A percentile compares a stretch with the other conserved stretches of the same genome.
phyloP scores from a whole-genome alignment of 192 early-diverging fungal genomes.

The Irineochytrium annulatum region DNA sequence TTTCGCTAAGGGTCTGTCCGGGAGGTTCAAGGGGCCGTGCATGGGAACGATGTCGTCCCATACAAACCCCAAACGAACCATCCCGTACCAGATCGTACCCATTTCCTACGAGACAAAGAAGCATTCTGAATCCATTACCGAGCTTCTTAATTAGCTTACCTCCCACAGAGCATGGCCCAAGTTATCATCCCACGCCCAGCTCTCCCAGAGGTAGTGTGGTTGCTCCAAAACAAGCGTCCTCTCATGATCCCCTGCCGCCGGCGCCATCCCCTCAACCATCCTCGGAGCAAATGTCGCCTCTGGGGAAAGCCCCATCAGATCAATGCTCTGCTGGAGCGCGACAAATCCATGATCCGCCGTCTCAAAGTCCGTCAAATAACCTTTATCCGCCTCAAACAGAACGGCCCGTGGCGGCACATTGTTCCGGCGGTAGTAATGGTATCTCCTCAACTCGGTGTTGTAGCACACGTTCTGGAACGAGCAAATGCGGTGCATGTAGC shows the following conservation, averaged over 20 bases:
- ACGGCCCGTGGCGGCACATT: constrained; percentile 3
- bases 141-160: too few relatives aligned
- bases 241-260: background rate
- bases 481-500: constrained; percentile 15
- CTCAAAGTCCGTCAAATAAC: constrained; percentile 11
- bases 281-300: constrained; percentile 9
- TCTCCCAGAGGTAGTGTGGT: constrained; percentile 22
- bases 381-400: constrained; percentile 14
- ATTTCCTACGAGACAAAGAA: too few relatives aligned
- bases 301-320: background rate
- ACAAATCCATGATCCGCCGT: constrained; percentile 17
- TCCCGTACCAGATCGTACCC: constrained; percentile 18
- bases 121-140: too few relatives aligned
- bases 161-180: constrained; percentile 31
- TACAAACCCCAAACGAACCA: constrained; percentile 22
- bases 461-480: constrained; percentile 35
- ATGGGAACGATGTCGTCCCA: constrained; percentile 13
- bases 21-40: constrained; percentile 2
- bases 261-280: background rate
- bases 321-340: constrained; percentile 10
- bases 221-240: background rate
- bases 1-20: constrained; percentile 11
- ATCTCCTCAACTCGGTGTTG: background rate
- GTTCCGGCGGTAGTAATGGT: constrained; percentile 14
- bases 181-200: constrained; percentile 25